A percentile compares a stretch with the other conserved stretches of the same genome.
phyloP scores from a whole-genome alignment of 1,284 basidiomycete genomes.

The Microstroma glucosiphilum region DNA sequence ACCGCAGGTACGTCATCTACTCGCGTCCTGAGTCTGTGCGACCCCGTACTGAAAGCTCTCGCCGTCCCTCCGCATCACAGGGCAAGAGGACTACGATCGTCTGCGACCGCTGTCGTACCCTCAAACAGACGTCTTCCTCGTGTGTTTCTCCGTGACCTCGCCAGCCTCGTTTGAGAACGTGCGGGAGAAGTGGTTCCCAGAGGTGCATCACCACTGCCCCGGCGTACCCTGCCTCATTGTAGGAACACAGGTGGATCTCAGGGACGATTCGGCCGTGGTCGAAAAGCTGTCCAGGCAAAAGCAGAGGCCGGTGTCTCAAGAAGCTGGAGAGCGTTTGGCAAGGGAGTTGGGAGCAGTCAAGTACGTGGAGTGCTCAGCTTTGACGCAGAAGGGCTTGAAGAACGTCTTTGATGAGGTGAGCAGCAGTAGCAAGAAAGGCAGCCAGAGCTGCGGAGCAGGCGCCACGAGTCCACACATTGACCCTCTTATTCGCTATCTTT shows the following conservation, averaged over 20 bases:
- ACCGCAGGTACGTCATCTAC: constrained; percentile 67
- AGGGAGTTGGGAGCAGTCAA: constrained; percentile 95
- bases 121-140: constrained; percentile 98
- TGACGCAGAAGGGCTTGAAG: constrained; percentile 98
- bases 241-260: constrained; percentile 94
- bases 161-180: constrained; percentile 99
- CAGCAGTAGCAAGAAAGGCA: neutral
- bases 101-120: constrained; percentile 98
- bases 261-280: constrained; percentile 84
- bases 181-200: constrained; percentile 99
- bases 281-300: constrained; percentile 95
- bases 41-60: neutral
- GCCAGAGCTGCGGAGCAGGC: neutral
- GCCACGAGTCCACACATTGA: constrained; percentile 7
- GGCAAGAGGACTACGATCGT: constrained; percentile 99
- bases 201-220: constrained; percentile 99
- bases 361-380: constrained; percentile 96
- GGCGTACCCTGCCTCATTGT: constrained; percentile 98
- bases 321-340: constrained; percentile 87
- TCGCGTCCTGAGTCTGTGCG: neutral
- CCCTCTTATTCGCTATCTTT: constrained; percentile 10
- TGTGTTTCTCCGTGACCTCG: constrained; percentile 97
- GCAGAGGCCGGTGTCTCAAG: constrained; percentile 80
- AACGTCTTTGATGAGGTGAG: constrained; percentile 91
- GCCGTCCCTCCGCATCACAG: constrained; percentile 52